Conservation (phyloP, 495 filamentous ascomycete species). For the Penicillium canariense region DNA sequence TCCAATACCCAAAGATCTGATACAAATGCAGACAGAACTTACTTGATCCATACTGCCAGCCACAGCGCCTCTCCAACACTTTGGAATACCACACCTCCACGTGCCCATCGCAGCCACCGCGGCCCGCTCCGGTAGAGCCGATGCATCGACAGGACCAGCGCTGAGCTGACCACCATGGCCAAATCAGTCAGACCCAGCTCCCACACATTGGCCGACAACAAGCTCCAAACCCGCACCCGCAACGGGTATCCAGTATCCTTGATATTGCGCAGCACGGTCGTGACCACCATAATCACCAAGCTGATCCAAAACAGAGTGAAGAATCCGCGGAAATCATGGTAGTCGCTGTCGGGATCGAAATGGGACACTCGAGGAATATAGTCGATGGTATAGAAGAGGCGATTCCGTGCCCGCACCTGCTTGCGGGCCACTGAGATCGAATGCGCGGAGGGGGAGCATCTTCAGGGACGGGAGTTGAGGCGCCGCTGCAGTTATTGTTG, state of each 20-base stretch:
- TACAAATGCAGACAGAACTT: no score
- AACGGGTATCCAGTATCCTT: constrained; percentile 91
- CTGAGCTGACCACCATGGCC: constrained; percentile 77
- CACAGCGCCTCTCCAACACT: constrained; percentile 77
- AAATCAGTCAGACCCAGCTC: constrained; percentile 80
- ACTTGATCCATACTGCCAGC: constrained; percentile 81
- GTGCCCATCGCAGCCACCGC: constrained; percentile 67
- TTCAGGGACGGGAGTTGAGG: constrained; percentile 81
- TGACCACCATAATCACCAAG: constrained; percentile 93
- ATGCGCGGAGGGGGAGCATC: constrained; percentile 86
- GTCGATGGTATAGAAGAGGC: constrained; percentile 93
- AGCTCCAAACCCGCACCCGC: constrained; percentile 76
- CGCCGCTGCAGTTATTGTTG: constrained; percentile 55
- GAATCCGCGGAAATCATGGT: constrained; percentile 93
- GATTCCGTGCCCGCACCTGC: constrained; percentile 78
- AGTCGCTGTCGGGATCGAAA: constrained; percentile 90
- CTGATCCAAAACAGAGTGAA: constrained; percentile 98
- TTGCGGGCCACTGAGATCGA: constrained; percentile 82
- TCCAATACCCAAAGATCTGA: constrained; percentile 14
- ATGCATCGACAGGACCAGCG: constrained; percentile 71
- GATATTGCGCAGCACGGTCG: constrained; percentile 83
- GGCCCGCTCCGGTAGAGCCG: constrained; percentile 54
- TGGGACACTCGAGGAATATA: constrained; percentile 92
- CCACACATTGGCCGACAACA: constrained; percentile 84
- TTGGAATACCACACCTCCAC: constrained; percentile 74